Evolutionary conservation across 257 asterid species (phyloP).

Genomic region (Lycium barbarum): DNA sequence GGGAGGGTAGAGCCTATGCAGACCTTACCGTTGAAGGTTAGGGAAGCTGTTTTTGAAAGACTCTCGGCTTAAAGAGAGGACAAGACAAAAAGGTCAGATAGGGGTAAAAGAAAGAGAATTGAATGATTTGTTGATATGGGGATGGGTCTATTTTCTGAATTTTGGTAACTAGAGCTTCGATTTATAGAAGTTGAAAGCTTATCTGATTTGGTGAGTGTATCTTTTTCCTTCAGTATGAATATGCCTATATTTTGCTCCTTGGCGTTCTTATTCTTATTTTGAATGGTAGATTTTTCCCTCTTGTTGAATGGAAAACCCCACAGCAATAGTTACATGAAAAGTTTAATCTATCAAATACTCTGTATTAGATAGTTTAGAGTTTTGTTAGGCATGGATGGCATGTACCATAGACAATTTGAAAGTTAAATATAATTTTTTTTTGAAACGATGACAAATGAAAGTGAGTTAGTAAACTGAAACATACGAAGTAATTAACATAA

Average conservation of each 20-base stretch:
- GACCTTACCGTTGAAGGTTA: no score
- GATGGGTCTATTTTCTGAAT: background rate
- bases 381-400: background rate
- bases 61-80: no score
- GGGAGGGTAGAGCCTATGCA: no score
- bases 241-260: background rate
- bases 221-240: background rate
- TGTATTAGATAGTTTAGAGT: background rate
- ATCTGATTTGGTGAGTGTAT: background rate
- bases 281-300: background rate
- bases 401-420: background rate
- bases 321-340: background rate
- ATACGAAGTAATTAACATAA: background rate
- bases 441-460: no score
- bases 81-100: background rate
- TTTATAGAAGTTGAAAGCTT: background rate
- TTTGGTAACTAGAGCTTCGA: background rate
- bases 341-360: background rate
- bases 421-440: no score
- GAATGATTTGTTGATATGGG: slow-evolving; percentile 1
- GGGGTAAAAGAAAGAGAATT: background rate
- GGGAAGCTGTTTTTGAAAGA: no score
- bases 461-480: no score
- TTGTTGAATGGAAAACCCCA: background rate
- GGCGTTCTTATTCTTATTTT: background rate